Conservation (phyloP, 2,329 filamentous ascomycete species). For the Exophiala oligosperma region DNA sequence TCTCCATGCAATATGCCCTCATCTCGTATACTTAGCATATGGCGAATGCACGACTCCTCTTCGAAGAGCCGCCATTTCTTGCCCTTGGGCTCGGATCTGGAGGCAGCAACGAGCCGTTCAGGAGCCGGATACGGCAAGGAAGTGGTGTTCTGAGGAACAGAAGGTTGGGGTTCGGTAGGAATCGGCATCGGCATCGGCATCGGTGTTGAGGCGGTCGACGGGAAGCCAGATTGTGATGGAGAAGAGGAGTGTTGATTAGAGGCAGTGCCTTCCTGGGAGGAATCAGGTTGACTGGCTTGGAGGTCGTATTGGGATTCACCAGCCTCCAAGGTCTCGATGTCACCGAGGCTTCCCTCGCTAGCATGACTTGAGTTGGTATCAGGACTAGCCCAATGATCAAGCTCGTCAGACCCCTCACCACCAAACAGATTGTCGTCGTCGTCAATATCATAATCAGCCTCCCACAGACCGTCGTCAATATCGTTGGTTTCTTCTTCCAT, state of each 20-base stretch:
- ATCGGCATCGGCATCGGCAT: not conserved
- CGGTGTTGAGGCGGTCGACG: not conserved
- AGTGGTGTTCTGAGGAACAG: not conserved
- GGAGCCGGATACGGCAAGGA: constrained; percentile 23
- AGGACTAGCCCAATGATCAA: constrained; percentile 7
- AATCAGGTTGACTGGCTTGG: no score
- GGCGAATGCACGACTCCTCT: constrained; percentile 24
- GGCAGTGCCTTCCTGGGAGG: not conserved
- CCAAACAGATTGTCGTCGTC: not conserved
- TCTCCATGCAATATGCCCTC: constrained; percentile 20
- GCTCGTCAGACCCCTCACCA: not conserved
- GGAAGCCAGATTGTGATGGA: not conserved
- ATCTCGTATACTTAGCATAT: constrained; percentile 23
- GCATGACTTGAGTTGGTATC: constrained; percentile 1
- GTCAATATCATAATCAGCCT: not conserved
- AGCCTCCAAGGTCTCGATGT: no score
- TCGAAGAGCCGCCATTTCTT: constrained; percentile 22
- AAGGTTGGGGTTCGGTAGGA: not conserved
- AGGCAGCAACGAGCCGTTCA: constrained; percentile 11
- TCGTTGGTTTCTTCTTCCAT: not conserved
- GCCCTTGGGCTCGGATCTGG: constrained; percentile 1
- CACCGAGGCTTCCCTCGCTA: not conserved
- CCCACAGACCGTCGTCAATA: not conserved
- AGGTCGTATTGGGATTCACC: no score
- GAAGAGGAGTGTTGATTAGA: not conserved